Evolutionary conservation across 208 protist species (phyloP).

Genomic region (Acanthamoeba triangularis): DNA sequence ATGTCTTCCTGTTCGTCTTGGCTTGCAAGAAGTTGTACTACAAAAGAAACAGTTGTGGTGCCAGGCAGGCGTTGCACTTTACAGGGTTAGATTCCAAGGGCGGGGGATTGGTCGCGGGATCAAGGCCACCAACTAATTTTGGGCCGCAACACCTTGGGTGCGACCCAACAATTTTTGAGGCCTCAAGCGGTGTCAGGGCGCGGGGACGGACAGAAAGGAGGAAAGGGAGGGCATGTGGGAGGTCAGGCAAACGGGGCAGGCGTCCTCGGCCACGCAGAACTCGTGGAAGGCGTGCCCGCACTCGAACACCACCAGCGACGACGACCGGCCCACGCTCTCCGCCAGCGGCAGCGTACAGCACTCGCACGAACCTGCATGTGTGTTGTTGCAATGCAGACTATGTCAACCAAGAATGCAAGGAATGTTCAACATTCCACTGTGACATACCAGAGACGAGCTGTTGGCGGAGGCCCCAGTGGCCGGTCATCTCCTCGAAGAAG

Average conservation of each 20-base stretch:
- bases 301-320: slow-evolving; percentile 35
- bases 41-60: too few relatives aligned
- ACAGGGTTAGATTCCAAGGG: too few relatives aligned
- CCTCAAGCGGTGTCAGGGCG: too few relatives aligned
- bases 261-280: slow-evolving; percentile 58
- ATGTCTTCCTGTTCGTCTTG: too few relatives aligned
- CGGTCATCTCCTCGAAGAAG: slow-evolving; percentile 72
- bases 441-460: neutral
- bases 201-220: neutral
- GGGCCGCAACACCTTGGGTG: too few relatives aligned
- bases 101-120: too few relatives aligned
- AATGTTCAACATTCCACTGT: neutral
- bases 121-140: too few relatives aligned
- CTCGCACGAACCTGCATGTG: neutral
- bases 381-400: neutral
- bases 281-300: slow-evolving; percentile 55
- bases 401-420: neutral
- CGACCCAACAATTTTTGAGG: too few relatives aligned
- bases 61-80: too few relatives aligned
- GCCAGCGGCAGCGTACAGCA: slow-evolving; percentile 41
- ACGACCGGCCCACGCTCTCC: slow-evolving; percentile 33
- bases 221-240: slow-evolving; percentile 19
- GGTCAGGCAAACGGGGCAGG: neutral
- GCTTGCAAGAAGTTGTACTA: too few relatives aligned
- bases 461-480: slow-evolving; percentile 54